Percentiles rank a stretch among this genome's conserved stretches.
Conservation (phyloP, 305 asterid species). For the Solanum hybrid region DNA sequence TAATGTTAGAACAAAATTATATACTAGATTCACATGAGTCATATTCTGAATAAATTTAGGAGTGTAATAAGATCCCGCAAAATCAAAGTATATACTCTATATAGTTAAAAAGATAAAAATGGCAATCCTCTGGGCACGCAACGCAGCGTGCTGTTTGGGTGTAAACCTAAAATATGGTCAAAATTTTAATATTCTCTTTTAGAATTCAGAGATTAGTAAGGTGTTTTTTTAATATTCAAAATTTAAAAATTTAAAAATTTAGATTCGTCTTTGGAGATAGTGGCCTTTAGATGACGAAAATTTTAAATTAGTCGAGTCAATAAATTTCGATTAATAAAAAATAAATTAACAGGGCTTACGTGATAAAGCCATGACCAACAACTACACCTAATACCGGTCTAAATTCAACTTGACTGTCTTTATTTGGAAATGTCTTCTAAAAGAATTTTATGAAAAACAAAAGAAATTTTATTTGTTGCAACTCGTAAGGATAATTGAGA, state of each 20-base stretch:
- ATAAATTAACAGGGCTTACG: neutral
- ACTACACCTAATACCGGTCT: neutral
- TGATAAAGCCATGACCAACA: neutral
- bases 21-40: neutral
- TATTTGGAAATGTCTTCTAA: neutral
- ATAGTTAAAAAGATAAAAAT: too few species aligned
- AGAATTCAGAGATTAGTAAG: neutral
- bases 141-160: neutral
- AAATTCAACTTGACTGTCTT: neutral
- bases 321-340: too few species aligned
- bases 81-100: neutral
- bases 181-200: neutral
- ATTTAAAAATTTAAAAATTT: too few species aligned
- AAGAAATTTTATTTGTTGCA: neutral
- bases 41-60: neutral
- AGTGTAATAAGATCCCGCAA: neutral
- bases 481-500: neutral
- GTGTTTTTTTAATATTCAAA: too few species aligned
- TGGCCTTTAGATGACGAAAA: neutral
- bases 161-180: neutral
- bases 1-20: too few species aligned
- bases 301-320: neutral
- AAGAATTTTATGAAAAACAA: neutral
- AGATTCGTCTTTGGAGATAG: neutral
- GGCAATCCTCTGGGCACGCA: neutral